phyloP scores from a whole-genome alignment of 331 rosid genomes.

The Malus hybrid region DNA sequence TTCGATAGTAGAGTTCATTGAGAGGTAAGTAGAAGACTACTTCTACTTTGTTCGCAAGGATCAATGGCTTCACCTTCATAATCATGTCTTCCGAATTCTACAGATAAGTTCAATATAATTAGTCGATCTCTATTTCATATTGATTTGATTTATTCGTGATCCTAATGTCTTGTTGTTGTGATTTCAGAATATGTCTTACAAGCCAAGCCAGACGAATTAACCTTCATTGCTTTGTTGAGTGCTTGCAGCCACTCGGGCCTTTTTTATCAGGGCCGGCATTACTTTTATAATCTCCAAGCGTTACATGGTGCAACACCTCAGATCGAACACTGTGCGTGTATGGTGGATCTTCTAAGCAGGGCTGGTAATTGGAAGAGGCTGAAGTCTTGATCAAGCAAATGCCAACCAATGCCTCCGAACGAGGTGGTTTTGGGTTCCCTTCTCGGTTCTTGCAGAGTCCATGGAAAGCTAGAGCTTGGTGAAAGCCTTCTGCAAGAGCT shows the following conservation, averaged over 20 bases:
- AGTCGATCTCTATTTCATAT: too few relatives aligned
- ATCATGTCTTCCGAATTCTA: too few relatives aligned
- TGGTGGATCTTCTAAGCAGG: constrained; percentile 70
- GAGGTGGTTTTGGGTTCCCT: constrained; percentile 70
- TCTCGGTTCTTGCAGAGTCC: constrained; percentile 53
- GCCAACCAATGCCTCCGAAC: constrained; percentile 53
- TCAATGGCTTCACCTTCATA: too few relatives aligned
- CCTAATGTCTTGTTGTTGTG: too few relatives aligned
- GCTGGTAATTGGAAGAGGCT: constrained; percentile 64
- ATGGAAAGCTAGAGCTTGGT: constrained; percentile 37
- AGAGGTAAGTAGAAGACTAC: too few relatives aligned
- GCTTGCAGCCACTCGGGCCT: constrained; percentile 73
- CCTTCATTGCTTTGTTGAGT: constrained; percentile 59
- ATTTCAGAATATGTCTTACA: not conserved
- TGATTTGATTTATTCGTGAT: too few relatives aligned
- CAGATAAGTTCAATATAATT: too few relatives aligned
- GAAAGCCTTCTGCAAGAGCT: constrained; percentile 27
- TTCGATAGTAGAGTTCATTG: too few relatives aligned
- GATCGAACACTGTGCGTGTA: constrained; percentile 70
- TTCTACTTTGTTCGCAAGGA: too few relatives aligned
- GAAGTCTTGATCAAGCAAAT: constrained; percentile 33
- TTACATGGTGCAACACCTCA: constrained; percentile 31
- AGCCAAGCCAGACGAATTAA: constrained; percentile 58
- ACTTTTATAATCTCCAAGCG: constrained; percentile 43
- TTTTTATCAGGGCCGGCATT: constrained; percentile 46